Conservation (phyloP, 257 asterid genomes). For the Paulownia fortunei region DNA sequence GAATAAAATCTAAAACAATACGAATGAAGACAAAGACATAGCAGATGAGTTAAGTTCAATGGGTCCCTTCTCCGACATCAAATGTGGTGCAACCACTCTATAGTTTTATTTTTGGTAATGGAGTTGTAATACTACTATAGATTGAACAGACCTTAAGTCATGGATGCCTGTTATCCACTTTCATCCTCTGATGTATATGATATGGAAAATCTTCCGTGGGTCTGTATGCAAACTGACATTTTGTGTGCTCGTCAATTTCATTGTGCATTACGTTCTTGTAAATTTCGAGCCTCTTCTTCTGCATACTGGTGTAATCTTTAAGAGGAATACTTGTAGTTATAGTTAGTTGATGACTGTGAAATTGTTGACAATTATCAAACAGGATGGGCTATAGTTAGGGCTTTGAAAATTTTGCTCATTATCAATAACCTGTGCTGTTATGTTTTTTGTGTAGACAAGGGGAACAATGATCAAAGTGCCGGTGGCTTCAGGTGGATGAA, state of each 20-base stretch:
- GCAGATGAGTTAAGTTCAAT: neutral
- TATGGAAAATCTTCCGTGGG: neutral
- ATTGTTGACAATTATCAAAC: constrained; percentile 4
- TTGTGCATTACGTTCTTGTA: neutral
- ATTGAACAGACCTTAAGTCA: neutral
- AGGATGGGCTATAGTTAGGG: neutral
- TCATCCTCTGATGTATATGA: neutral
- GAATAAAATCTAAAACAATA: neutral
- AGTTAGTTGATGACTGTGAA: constrained; percentile 13
- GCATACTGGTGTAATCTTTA: neutral
- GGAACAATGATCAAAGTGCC: constrained; percentile 46
- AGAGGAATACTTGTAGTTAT: neutral
- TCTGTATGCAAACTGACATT: neutral
- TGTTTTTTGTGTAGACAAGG: constrained; percentile 35
- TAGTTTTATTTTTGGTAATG: neutral
- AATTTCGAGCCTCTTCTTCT: neutral
- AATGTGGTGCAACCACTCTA: constrained; percentile 21
- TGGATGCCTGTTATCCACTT: constrained; percentile 7
- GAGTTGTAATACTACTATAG: neutral
- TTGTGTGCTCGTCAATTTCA: neutral
- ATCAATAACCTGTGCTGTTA: constrained; percentile 4
- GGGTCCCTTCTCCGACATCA: neutral
- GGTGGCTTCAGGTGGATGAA: constrained; percentile 46
- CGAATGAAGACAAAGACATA: neutral
- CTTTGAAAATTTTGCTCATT: constrained; percentile 4